Conservation (phyloP, 176 grass and related monocot species). For the Echinochloa phyllopogon region DNA sequence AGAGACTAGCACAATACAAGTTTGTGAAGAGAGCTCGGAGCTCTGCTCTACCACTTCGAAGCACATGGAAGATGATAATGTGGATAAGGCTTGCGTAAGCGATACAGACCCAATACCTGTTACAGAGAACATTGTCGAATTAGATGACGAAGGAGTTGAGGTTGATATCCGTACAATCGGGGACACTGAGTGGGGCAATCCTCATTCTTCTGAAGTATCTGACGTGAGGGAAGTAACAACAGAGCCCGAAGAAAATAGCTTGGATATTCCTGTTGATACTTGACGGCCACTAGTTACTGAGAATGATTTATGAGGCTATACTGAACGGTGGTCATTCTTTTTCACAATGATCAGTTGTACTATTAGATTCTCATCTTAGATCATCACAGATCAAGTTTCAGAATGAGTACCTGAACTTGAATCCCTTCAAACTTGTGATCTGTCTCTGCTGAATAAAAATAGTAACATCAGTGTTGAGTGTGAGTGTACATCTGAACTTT, state of each 20-base stretch:
- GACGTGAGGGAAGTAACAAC: slow-evolving; percentile 79
- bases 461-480: background rate
- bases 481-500: background rate
- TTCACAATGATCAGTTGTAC: background rate
- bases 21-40: slow-evolving; percentile 79
- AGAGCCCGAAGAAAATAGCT: slow-evolving; percentile 65
- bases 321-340: slow-evolving; percentile 1
- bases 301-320: slow-evolving; percentile 27
- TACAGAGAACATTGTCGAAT: slow-evolving; percentile 56
- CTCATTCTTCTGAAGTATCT: slow-evolving; percentile 56
- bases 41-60: slow-evolving; percentile 64
- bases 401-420: background rate
- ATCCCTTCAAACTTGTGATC: background rate
- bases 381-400: slow-evolving; percentile 21
- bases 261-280: slow-evolving; percentile 83
- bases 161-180: slow-evolving; percentile 71
- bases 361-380: slow-evolving; percentile 15
- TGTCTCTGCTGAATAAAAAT: slow-evolving; percentile 34
- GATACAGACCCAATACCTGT: slow-evolving; percentile 59
- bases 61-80: slow-evolving; percentile 66
- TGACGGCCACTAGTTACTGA: slow-evolving; percentile 41
- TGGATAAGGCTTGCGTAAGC: slow-evolving; percentile 90
- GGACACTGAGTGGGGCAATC: slow-evolving; percentile 60
- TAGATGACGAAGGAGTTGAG: slow-evolving; percentile 70
- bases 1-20: slow-evolving; percentile 77